Conservation (phyloP, 2,329 filamentous ascomycete species). For the Claviceps africana region DNA sequence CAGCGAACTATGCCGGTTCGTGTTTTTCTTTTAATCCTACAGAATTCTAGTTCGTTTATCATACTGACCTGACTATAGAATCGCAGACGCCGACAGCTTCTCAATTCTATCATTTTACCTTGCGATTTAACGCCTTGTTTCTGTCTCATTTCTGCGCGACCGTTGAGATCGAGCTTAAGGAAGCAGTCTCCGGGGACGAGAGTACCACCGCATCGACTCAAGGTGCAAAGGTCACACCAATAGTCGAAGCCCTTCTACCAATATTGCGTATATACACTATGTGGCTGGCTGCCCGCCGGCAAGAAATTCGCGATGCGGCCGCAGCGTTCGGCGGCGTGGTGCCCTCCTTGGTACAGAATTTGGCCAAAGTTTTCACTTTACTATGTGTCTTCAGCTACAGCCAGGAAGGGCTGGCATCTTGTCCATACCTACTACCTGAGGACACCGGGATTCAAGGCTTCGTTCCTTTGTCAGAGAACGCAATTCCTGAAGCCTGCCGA, state of each 20-base stretch:
- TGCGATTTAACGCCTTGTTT: slow-evolving; percentile 66
- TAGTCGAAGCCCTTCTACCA: slow-evolving; percentile 31
- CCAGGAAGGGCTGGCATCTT: slow-evolving; percentile 22
- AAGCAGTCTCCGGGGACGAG: slow-evolving; percentile 10
- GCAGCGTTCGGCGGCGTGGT: slow-evolving; percentile 31
- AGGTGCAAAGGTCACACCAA: slow-evolving; percentile 18
- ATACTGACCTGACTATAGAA: slow-evolving; percentile 17
- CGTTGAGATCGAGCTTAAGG: slow-evolving; percentile 51
- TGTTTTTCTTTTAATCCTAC: slow-evolving; percentile 1
- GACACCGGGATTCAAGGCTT: slow-evolving; percentile 34
- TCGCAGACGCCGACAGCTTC: slow-evolving; percentile 31
- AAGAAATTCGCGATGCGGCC: slow-evolving; percentile 31
- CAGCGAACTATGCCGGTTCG: slow-evolving; percentile 20
- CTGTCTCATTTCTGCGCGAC: slow-evolving; percentile 59
- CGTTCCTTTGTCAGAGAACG: slow-evolving; percentile 24
- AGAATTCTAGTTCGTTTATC: background rate
- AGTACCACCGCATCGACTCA: slow-evolving; percentile 8
- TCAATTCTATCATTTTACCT: slow-evolving; percentile 47
- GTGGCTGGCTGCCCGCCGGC: slow-evolving; percentile 35
- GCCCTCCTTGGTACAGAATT: slow-evolving; percentile 30
- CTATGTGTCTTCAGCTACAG: slow-evolving; percentile 31
- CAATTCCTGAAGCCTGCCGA: slow-evolving; percentile 26
- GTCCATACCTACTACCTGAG: slow-evolving; percentile 37
- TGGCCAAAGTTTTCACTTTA: slow-evolving; percentile 33
- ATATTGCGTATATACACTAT: slow-evolving; percentile 39